These are phyloP conservation scores for Mycocentrospora acerina DNA, from an alignment of 2,329 filamentous ascomycete genomes.

Conservation along the genomic window DNA sequence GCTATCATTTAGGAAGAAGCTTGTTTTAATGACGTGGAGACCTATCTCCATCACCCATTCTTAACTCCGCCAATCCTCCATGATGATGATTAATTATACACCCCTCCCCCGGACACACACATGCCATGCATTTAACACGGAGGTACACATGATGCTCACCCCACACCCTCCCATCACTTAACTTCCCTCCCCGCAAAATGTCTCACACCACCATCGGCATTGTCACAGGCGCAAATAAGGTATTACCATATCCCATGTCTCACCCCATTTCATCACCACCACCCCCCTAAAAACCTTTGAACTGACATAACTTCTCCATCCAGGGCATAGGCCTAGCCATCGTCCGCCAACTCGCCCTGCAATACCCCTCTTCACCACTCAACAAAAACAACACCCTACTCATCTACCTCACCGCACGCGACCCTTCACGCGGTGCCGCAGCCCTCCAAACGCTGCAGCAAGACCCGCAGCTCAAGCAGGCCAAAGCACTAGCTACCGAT, in stretches of 20 bases:
- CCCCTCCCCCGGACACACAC: too few relatives aligned
- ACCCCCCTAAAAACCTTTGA: background rate
- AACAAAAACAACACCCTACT: constrained; percentile 51
- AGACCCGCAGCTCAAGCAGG: constrained; percentile 49
- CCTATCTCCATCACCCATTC: too few relatives aligned
- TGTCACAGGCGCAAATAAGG: constrained; percentile 59
- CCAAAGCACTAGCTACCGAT: constrained; percentile 46
- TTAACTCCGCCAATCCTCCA: too few relatives aligned
- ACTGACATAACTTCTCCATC: constrained; percentile 7
- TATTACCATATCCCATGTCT: too few relatives aligned
- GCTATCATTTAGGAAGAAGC: too few relatives aligned
- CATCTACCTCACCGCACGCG: constrained; percentile 58
- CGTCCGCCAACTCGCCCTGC: constrained; percentile 56
- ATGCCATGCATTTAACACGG: background rate
- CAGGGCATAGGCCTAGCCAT: constrained; percentile 52
- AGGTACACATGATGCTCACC: too few relatives aligned
- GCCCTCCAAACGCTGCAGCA: constrained; percentile 48
- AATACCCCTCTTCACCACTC: constrained; percentile 53
- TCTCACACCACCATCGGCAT: constrained; percentile 48
- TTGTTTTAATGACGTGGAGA: too few relatives aligned
- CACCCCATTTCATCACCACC: constrained; percentile 3
- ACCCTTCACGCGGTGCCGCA: constrained; percentile 49
- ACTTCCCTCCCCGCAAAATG: constrained; percentile 11
- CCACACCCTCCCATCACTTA: background rate
- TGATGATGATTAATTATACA: constrained; percentile 13